phyloP scores from a whole-genome alignment of 306 rosid species.

The Pueraria montana region DNA sequence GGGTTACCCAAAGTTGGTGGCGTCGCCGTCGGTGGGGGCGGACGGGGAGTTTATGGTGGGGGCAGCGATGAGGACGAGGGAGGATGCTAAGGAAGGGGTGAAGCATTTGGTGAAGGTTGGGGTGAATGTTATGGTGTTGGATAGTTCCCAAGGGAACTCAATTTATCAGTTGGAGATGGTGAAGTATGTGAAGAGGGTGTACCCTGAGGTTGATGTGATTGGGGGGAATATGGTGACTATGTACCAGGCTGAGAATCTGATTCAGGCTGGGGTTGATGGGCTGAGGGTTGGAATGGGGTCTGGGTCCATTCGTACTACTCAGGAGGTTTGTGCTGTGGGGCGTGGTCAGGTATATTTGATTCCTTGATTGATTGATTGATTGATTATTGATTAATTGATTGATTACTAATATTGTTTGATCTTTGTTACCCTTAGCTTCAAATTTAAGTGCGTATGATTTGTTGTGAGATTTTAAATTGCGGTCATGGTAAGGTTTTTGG shows the following conservation, averaged over 20 bases:
- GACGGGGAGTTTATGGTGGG: constrained; percentile 87
- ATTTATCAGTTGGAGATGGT: constrained; percentile 89
- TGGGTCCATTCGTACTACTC: constrained; percentile 96
- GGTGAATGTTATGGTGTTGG: constrained; percentile 81
- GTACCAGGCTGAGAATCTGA: constrained; percentile 87
- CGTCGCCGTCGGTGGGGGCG: constrained; percentile 70
- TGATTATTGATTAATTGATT: background rate
- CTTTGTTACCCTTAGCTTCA: background rate
- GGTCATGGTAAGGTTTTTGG: background rate
- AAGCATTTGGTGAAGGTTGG: constrained; percentile 84
- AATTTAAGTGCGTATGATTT: background rate
- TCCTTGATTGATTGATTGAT: background rate
- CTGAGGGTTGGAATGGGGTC: constrained; percentile 98
- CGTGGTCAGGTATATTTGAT: constrained; percentile 84
- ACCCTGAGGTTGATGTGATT: constrained; percentile 80
- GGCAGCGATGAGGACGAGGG: constrained; percentile 92
- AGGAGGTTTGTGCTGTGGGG: constrained; percentile 97
- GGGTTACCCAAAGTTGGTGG: constrained; percentile 73
- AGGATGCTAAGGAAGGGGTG: constrained; percentile 80
- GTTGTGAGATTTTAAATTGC: background rate
- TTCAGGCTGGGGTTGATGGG: constrained; percentile 93
- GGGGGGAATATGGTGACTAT: constrained; percentile 97
- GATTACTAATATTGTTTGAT: background rate
- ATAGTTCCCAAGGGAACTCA: constrained; percentile 97
- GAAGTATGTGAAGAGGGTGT: constrained; percentile 69